A percentile compares a stretch with the other conserved stretches of the same genome.
Evolutionary conservation across 768 basidiomycete species (phyloP).

Genomic region (Auriscalpium orientale): DNA sequence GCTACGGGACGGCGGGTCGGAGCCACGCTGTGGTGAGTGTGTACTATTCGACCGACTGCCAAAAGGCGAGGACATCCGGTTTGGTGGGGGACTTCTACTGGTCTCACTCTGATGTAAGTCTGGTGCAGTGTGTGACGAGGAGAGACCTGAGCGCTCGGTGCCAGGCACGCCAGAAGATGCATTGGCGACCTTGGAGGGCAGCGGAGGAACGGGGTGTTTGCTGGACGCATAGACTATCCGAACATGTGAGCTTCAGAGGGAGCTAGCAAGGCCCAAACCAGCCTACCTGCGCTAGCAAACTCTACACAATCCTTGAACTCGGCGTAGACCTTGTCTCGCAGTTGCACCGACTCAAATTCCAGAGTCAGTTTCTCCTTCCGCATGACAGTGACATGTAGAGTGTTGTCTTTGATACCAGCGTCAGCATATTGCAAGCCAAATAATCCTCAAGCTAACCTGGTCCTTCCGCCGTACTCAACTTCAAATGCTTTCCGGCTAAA

Average conservation of each 20-base stretch:
- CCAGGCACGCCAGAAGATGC: background rate
- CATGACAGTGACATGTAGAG: conserved; percentile 76
- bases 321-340: conserved; percentile 53
- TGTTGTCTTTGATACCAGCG: conserved; percentile 42
- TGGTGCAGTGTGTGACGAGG: conserved; percentile 14
- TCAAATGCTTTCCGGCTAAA: conserved; percentile 87
- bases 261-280: background rate
- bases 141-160: background rate
- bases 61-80: conserved; percentile 14
- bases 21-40: background rate
- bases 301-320: conserved; percentile 82
- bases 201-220: conserved; percentile 61
- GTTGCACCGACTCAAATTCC: conserved; percentile 47
- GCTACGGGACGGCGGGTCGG: conserved; percentile 9
- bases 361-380: conserved; percentile 77
- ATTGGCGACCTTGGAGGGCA: conserved; percentile 30
- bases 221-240: conserved; percentile 27
- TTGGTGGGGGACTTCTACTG: conserved; percentile 18
- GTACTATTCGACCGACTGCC: background rate
- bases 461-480: conserved; percentile 52
- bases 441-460: conserved; percentile 38
- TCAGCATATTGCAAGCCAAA: background rate
- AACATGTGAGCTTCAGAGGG: background rate
- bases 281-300: conserved; percentile 68
- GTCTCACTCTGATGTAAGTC: conserved; percentile 7